A percentile compares a stretch with the other conserved stretches of the same genome.
phyloP scores from a whole-genome alignment of 495 filamentous ascomycete genomes.

The Chaetomium cochliodes region DNA sequence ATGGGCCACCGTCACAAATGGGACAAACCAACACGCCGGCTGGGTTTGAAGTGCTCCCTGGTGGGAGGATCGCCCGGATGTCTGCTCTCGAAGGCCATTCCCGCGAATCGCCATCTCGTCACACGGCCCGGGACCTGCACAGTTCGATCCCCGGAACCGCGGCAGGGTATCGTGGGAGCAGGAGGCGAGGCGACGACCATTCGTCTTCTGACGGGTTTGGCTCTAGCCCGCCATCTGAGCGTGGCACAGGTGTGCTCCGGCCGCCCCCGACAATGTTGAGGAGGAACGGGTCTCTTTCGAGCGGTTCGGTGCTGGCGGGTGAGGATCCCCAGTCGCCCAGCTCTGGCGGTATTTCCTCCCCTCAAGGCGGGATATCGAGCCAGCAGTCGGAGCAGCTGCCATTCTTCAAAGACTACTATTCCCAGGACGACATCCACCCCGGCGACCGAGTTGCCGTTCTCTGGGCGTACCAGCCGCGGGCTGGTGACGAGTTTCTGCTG shows the following conservation, averaged over 20 bases:
- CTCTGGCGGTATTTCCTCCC: slow-evolving; percentile 75
- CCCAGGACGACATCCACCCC: slow-evolving; percentile 90
- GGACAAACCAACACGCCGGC: slow-evolving; percentile 46
- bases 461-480: slow-evolving; percentile 95
- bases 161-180: slow-evolving; percentile 35
- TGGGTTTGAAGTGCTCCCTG: slow-evolving; percentile 73
- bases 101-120: slow-evolving; percentile 56
- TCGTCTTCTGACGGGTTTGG: slow-evolving; percentile 80
- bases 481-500: slow-evolving; percentile 87
- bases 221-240: slow-evolving; percentile 74
- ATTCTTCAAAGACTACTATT: slow-evolving; percentile 99
- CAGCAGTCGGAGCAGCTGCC: slow-evolving; percentile 92
- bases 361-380: slow-evolving; percentile 75
- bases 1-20: slow-evolving; percentile 41
- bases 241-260: slow-evolving; percentile 54
- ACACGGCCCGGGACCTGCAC: slow-evolving; percentile 36
- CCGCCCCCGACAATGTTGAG: slow-evolving; percentile 58
- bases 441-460: slow-evolving; percentile 86
- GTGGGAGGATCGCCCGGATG: slow-evolving; percentile 92
- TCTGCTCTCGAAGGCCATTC: slow-evolving; percentile 79
- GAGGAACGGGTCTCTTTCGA: slow-evolving; percentile 87
- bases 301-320: slow-evolving; percentile 68
- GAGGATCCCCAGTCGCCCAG: slow-evolving; percentile 75
- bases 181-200: slow-evolving; percentile 62
- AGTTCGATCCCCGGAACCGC: slow-evolving; percentile 38